Evolutionary conservation across 345 rosid genomes (phyloP), one percentile per base, ranked within the genome.

Genomic region (Eucalyptus erythrocorys): DNA sequence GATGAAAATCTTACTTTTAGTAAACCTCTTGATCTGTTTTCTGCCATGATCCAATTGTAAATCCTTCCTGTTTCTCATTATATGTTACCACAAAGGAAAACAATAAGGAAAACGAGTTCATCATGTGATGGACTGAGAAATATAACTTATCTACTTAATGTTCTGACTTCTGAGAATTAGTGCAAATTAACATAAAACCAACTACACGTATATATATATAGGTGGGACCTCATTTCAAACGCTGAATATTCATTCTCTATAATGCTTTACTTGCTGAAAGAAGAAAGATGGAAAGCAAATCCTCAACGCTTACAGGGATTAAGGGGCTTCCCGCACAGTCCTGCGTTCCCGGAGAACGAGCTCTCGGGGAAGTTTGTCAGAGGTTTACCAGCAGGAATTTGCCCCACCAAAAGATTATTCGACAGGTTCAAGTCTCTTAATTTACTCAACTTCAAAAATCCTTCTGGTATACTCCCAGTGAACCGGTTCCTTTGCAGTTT

Each of bases 271-370:
- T 37, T 34, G 32, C 59, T 22, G 87, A 53, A 53, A 53, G 48
- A 51, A 47, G 49, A 50, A 48, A 76, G 82, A 76, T 76, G 82
- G 47, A 61, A 49, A 19, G 17, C 55, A 48, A 8, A 81, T 57
- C 10, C 19, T 85, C 22, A 87, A 87, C 48, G 81, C 89, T 86
- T 90, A 84, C 95, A 94, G 27, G 94, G 94, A 87, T 87, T 13
- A 43, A 93, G 95, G 30, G 96, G 95, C 84, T 92, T 93, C 88
- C 95, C 96, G 22, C 96, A 94, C 89, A 94, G 91, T 43, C 93
- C 96, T 91, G 42, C 90, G 91, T 93, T 94, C 86, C 96, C 94
- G 8, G 91, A 84, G 86, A 90, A 94, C 32, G 92, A 90, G 82
- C 93, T 93, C 48, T 8, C 47, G 30, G 96, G 96, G 48, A 94